Evolutionary conservation across 2,329 filamentous ascomycete genomes (phyloP).

Genomic region (Calonectria pauciramosa): DNA sequence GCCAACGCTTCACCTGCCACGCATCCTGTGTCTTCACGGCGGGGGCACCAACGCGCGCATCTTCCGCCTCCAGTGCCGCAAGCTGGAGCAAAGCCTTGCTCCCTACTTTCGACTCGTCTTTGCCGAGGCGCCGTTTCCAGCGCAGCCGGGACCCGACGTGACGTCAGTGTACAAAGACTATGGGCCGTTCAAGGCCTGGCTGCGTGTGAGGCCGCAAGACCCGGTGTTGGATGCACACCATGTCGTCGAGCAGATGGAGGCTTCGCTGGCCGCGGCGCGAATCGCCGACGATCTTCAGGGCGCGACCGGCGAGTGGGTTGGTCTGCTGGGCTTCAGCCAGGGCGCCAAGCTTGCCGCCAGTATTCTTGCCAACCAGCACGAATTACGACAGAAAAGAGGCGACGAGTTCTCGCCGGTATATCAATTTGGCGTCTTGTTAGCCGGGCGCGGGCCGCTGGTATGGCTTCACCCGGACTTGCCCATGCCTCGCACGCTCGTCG

Average conservation of each 20-base stretch:
- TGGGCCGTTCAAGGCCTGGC: not conserved
- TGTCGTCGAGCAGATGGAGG: not conserved
- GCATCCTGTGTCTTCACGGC: not conserved
- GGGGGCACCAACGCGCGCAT: not conserved
- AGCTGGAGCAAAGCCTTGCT: not conserved
- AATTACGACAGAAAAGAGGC: not conserved
- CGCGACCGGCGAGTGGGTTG: not conserved
- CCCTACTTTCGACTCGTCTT: not conserved
- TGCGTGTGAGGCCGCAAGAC: not conserved
- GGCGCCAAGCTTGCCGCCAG: not conserved
- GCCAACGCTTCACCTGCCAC: not conserved
- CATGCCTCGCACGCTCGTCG: not conserved
- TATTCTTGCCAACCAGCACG: not conserved
- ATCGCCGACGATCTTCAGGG: not conserved
- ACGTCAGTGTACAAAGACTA: not conserved
- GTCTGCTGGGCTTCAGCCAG: not conserved
- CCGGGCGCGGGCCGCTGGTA: not conserved
- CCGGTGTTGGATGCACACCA: not conserved
- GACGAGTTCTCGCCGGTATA: not conserved
- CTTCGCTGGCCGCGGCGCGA: not conserved
- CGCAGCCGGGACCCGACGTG: not conserved
- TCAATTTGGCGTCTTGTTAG: not conserved
- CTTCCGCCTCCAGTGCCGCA: not conserved
- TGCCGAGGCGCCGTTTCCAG: not conserved
- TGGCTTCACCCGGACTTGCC: not conserved